A percentile compares a stretch with the other conserved stretches of the same genome.
Conservation (phyloP, 2,329 filamentous ascomycete genomes). For the Fusarium sp. region DNA sequence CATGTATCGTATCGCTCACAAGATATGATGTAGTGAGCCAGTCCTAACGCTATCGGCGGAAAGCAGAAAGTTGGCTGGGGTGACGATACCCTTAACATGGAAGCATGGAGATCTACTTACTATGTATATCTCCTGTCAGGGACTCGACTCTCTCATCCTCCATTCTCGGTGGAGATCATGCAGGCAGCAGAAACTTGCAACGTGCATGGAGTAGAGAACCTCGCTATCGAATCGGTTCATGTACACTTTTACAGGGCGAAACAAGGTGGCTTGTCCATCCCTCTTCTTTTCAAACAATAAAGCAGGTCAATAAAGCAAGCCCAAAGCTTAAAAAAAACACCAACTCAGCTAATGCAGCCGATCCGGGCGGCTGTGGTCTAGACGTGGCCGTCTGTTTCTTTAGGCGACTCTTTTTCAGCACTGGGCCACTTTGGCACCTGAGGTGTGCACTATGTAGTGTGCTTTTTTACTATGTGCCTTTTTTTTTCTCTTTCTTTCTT, state of each 20-base stretch:
- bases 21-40: too few relatives aligned
- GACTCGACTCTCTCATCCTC: conserved; percentile 1
- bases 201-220: background rate
- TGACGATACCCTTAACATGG: background rate
- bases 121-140: conserved; percentile 3
- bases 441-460: background rate
- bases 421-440: background rate
- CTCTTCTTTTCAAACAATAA: too few relatives aligned
- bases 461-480: too few relatives aligned
- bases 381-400: conserved; percentile 1
- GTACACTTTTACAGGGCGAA: conserved; percentile 14
- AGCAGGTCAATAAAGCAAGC: too few relatives aligned
- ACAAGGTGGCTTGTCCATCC: conserved; percentile 1
- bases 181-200: background rate
- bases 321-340: too few relatives aligned
- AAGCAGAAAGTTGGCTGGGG: background rate
- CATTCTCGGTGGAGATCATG: conserved; percentile 5
- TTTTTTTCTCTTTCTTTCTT: too few relatives aligned
- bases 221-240: conserved; percentile 14
- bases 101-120: background rate
- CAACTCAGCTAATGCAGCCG: too few relatives aligned
- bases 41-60: too few relatives aligned
- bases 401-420: conserved; percentile 1
- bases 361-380: background rate
- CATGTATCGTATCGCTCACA: too few relatives aligned